Percentiles rank a stretch among this genome's conserved stretches.
phyloP scores from a whole-genome alignment of 805 yeast genomes.

The Wickerhamiella cacticola region DNA sequence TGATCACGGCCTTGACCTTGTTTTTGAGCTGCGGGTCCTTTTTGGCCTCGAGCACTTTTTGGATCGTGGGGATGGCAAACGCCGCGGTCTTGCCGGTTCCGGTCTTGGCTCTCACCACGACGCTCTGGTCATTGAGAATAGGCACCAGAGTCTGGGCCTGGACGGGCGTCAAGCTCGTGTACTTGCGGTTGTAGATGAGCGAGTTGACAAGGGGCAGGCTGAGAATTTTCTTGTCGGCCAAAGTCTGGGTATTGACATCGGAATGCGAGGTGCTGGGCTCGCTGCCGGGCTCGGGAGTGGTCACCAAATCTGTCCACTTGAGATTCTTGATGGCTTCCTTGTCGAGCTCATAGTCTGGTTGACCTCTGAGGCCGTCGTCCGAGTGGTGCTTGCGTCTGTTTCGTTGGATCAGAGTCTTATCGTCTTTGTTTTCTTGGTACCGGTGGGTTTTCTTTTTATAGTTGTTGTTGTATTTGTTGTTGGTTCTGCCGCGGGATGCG shows the following conservation, averaged over 20 bases:
- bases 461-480: not conserved
- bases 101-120: constrained; percentile 82
- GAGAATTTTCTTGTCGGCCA: constrained; percentile 23
- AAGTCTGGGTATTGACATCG: constrained; percentile 21
- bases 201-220: constrained; percentile 28
- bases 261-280: constrained; percentile 16
- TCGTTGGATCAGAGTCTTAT: constrained; percentile 15
- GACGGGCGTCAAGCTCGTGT: constrained; percentile 28
- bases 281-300: constrained; percentile 18
- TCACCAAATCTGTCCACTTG: constrained; percentile 23
- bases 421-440: not conserved
- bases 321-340: constrained; percentile 18
- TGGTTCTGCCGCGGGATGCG: not conserved
- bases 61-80: constrained; percentile 68
- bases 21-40: constrained; percentile 27
- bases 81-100: constrained; percentile 95
- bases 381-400: constrained; percentile 13
- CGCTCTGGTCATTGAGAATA: constrained; percentile 59
- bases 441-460: not conserved
- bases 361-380: constrained; percentile 27
- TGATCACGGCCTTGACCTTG: constrained; percentile 47
- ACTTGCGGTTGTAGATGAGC: constrained; percentile 25
- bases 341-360: constrained; percentile 24
- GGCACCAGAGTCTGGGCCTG: constrained; percentile 39
- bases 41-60: constrained; percentile 37